Conservation (phyloP, 495 filamentous ascomycete species). For the Xylaria venustula region DNA sequence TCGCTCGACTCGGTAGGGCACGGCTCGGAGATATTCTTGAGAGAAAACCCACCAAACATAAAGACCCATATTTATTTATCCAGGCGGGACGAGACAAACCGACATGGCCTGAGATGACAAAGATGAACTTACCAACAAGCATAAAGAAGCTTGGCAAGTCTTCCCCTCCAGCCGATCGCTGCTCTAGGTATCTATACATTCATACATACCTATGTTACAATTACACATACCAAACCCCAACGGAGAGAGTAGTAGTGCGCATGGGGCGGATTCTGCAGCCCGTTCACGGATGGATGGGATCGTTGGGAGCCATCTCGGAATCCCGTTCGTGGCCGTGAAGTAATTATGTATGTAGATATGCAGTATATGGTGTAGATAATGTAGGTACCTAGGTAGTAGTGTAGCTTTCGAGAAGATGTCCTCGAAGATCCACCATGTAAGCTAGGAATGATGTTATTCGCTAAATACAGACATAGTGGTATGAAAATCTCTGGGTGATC, state of each 20-base stretch:
- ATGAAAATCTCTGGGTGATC: conserved; percentile 15
- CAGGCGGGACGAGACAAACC: background rate
- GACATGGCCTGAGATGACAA: background rate
- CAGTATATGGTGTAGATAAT: too few species aligned
- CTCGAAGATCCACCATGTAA: background rate
- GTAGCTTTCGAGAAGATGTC: conserved; percentile 5
- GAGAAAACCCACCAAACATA: background rate
- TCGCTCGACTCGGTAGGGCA: background rate
- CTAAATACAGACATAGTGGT: background rate
- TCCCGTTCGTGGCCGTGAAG: background rate
- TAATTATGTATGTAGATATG: background rate
- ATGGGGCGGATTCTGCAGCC: background rate
- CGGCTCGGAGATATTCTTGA: background rate
- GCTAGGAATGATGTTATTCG: conserved; percentile 2
- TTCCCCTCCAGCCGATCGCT: background rate
- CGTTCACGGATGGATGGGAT: background rate
- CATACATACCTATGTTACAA: too few species aligned
- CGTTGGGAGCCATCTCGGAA: background rate
- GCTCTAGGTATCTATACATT: too few species aligned
- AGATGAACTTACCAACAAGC: background rate
- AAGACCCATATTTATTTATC: background rate
- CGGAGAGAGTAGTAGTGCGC: background rate
- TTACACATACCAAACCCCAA: too few species aligned
- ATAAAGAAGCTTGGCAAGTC: background rate
- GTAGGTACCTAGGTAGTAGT: background rate